A percentile compares a stretch with the other conserved stretches of the same genome.
phyloP scores from a whole-genome alignment of 345 rosid species.

The Brassica nigra region DNA sequence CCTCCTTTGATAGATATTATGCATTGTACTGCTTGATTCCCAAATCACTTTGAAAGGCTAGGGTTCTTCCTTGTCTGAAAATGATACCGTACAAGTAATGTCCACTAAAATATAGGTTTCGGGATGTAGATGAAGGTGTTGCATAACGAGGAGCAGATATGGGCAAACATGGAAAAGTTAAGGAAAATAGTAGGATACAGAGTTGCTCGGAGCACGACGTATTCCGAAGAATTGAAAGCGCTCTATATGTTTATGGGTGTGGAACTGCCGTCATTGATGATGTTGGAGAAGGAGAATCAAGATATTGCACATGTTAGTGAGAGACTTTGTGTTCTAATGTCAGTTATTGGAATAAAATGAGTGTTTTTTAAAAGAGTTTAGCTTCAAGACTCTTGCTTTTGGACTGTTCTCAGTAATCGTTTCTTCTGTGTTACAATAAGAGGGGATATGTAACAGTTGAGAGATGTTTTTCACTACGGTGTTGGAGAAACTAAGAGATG shows the following conservation, averaged over 20 bases:
- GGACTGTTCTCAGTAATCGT: not conserved
- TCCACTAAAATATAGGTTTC: not conserved
- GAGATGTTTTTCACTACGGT: not conserved
- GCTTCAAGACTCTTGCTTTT: not conserved
- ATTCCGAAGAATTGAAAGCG: slow-evolving; percentile 63
- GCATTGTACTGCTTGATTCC: not conserved
- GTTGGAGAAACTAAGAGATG: not conserved
- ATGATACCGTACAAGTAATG: not conserved
- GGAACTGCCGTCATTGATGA: slow-evolving; percentile 56
- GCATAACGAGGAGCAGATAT: slow-evolving; percentile 51
- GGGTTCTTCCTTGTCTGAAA: not conserved
- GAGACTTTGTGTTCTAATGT: slow-evolving; percentile 63
- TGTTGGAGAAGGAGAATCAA: slow-evolving; percentile 47
- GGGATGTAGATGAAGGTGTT: slow-evolving; percentile 34
- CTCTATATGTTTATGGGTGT: slow-evolving; percentile 74
- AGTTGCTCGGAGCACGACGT: slow-evolving; percentile 43
- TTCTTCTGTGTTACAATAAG: slow-evolving; percentile 2
- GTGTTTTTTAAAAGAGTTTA: not conserved
- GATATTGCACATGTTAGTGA: slow-evolving; percentile 53
- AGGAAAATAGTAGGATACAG: slow-evolving; percentile 62
- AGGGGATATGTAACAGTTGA: not conserved
- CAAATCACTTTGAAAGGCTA: not conserved
- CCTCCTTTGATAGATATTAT: not conserved
- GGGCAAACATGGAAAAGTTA: slow-evolving; percentile 62
- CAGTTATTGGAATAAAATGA: slow-evolving; percentile 65